These are phyloP conservation scores for Phaseolus coccineus DNA, from an alignment of 331 rosid species.

Conservation along the genomic window DNA sequence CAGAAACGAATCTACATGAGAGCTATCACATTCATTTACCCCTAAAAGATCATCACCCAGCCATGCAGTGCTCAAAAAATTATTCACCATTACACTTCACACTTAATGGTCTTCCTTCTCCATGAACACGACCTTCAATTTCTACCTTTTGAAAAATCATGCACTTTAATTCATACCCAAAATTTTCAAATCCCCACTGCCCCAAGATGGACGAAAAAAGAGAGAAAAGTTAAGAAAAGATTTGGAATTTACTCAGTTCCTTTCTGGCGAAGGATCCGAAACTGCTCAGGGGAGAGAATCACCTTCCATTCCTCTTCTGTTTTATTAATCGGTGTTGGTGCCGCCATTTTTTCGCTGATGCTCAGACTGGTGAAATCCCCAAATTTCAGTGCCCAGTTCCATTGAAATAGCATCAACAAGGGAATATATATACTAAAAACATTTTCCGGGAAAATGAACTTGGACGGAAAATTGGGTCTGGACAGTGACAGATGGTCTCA, in stretches of 20 bases:
- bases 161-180: background rate
- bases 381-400: background rate
- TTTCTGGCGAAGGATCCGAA: conserved; percentile 80
- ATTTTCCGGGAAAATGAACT: conserved; percentile 43
- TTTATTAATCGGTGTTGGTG: conserved; percentile 57
- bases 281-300: conserved; percentile 85
- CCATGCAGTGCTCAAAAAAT: background rate
- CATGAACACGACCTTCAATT: background rate
- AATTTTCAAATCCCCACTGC: too few species aligned
- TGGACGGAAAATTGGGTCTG: conserved; percentile 47
- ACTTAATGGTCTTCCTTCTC: background rate
- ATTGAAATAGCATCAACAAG: too few species aligned
- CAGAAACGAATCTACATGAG: background rate
- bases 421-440: background rate
- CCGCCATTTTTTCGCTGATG: conserved; percentile 32
- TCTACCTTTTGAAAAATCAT: background rate
- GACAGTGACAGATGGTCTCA: background rate
- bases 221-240: background rate
- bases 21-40: background rate
- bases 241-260: conserved; percentile 62
- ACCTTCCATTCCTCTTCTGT: conserved; percentile 84
- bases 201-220: background rate
- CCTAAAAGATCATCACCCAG: background rate
- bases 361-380: too few species aligned
- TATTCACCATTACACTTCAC: background rate